Percentiles rank a stretch among this genome's conserved stretches.
These are phyloP conservation scores for Solanum sparsipilum DNA, from an alignment of 257 asterid species.

Conservation along the genomic window DNA sequence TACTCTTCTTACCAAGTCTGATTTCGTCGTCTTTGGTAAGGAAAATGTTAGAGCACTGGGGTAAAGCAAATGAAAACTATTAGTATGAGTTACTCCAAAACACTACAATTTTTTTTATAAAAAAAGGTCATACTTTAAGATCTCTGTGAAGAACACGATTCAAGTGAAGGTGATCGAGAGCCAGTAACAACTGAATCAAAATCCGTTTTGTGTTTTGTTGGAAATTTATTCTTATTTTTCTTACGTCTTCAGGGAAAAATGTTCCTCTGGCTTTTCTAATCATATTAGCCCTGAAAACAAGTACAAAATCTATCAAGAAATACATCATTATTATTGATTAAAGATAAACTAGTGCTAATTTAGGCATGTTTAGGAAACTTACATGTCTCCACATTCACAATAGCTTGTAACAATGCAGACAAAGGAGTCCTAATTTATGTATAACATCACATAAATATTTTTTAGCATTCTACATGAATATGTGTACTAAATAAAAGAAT, in stretches of 20 bases:
- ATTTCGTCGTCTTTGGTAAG: constrained; percentile 64
- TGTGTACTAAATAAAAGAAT: background rate
- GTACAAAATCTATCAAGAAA: background rate
- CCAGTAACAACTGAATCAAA: constrained; percentile 67
- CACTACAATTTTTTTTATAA: background rate
- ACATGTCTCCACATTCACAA: constrained; percentile 97
- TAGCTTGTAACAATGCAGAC: constrained; percentile 75
- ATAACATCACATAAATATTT: background rate
- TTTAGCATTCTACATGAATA: background rate
- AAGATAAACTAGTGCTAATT: background rate
- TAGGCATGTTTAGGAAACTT: constrained; percentile 16
- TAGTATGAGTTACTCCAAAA: background rate
- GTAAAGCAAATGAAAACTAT: background rate
- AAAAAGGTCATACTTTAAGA: constrained; percentile 45
- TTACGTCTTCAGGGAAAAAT: constrained; percentile 65
- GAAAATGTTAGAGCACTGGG: constrained; percentile 86
- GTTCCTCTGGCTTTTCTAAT: constrained; percentile 63
- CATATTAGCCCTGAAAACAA: constrained; percentile 47
- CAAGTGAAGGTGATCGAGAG: constrained; percentile 81
- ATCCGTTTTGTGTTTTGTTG: background rate
- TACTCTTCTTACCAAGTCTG: constrained; percentile 53
- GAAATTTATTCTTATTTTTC: background rate
- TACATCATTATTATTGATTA: background rate
- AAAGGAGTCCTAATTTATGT: constrained; percentile 40
- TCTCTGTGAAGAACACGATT: constrained; percentile 80